Evolutionary conservation across 225 moss, liverwort and hornwort species (phyloP), one percentile per base, ranked within the genome.

Genomic region (Pleurozium schreberi): DNA sequence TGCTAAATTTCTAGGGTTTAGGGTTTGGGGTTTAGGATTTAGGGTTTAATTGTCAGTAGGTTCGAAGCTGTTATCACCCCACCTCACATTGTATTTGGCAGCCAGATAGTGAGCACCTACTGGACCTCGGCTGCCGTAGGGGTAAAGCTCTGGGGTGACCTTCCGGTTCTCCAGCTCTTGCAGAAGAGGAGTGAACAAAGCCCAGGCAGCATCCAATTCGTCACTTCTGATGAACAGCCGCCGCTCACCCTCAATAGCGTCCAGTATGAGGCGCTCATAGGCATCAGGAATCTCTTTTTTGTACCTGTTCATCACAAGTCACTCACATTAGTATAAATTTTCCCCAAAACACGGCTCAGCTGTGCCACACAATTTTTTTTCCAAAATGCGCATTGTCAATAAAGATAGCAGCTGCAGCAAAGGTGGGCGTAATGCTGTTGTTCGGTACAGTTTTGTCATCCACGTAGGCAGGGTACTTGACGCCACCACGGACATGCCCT

Each of bases 51-150:
- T 87, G 58, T 93, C 93, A 75, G 49, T 55, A 47, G 80, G 77
- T 42, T 97, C 96, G 42, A 94, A 63, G 90, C 87, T 94, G 80
- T 90, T 93, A 87, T 98, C 98, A 59, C 98, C 98, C 98, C 98
- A 98, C 84, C 97, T 94, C 63, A 98, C 98, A 81, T 98, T 94
- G 90, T 98, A 92, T 71, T 98, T 98, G 50, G 98, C 98, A 84
- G 98, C 98, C 70, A 98, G 91, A 89, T 97, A 98, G 88, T 98
- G 97, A 58, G 98, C 98, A 70, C 98, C 98, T 9, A 97, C 93
- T n/a, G 98, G 98, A 63, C 98, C 98, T 60, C 98, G 94, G 88
- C 98, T 98, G 64, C 98, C 98, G 77, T 98, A 98, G 30, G 98
- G 98, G 45, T 98, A 98, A 20, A 97, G 93, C 91, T 98, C 98